phyloP scores from a whole-genome alignment of 1,284 basidiomycete genomes.

The Leccinum proliferum region DNA sequence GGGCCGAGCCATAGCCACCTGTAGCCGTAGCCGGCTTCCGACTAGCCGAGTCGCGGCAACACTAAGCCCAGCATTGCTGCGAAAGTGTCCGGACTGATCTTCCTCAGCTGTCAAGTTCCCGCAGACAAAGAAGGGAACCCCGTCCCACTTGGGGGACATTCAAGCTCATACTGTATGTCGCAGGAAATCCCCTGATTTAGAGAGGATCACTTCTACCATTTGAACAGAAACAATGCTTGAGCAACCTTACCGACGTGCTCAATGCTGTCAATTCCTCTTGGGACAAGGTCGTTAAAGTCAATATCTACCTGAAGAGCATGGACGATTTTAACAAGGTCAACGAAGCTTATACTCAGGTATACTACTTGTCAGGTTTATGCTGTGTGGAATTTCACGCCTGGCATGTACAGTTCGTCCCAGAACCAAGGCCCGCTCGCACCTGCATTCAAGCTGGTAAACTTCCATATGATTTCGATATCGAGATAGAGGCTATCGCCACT shows the following conservation, averaged over 20 bases:
- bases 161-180: constrained; percentile 50
- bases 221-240: constrained; percentile 48
- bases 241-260: constrained; percentile 47
- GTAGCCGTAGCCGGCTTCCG: too few relatives aligned
- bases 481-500: constrained; percentile 70
- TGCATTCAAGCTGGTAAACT: constrained; percentile 77
- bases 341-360: constrained; percentile 48
- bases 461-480: constrained; percentile 72
- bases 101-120: constrained; percentile 54
- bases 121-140: constrained; percentile 41
- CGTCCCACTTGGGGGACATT: constrained; percentile 42
- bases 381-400: neutral
- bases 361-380: constrained; percentile 1
- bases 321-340: constrained; percentile 52
- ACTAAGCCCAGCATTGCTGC: constrained; percentile 33
- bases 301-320: constrained; percentile 57
- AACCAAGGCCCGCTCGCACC: constrained; percentile 72
- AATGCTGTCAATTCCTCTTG: constrained; percentile 48
- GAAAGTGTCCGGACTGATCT: constrained; percentile 52
- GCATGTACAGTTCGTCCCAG: constrained; percentile 38
- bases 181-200: constrained; percentile 1
- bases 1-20: too few relatives aligned
- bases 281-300: constrained; percentile 49
- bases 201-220: neutral
- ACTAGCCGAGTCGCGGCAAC: too few relatives aligned